phyloP scores from a whole-genome alignment of 2,329 filamentous ascomycete species.

The Diaporthe vexans region DNA sequence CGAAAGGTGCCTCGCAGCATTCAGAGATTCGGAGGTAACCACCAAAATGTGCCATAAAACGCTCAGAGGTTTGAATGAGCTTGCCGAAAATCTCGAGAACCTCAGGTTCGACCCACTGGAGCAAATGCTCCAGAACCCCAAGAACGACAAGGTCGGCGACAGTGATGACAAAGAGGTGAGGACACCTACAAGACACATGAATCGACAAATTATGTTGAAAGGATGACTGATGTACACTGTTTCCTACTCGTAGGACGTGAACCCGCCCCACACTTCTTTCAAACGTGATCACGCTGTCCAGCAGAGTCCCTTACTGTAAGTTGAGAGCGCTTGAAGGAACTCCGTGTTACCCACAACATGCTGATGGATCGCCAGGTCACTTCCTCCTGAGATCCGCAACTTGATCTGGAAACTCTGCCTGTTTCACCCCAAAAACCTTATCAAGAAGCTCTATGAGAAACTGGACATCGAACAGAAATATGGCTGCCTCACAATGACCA shows the following conservation, averaged over 20 bases:
- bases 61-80: too few species aligned
- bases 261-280: background rate
- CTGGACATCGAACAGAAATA: background rate
- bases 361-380: background rate
- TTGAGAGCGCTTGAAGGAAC: background rate
- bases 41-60: too few species aligned
- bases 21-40: too few species aligned
- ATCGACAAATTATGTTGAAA: too few species aligned
- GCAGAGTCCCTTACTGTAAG: background rate
- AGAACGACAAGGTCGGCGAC: background rate
- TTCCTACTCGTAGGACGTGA: background rate
- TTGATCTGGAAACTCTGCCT: conserved; percentile 4
- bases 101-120: too few species aligned
- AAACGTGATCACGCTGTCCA: background rate
- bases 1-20: too few species aligned
- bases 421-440: background rate
- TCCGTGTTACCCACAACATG: background rate
- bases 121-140: too few species aligned
- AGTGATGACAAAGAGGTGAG: background rate
- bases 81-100: too few species aligned
- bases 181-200: too few species aligned
- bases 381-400: background rate
- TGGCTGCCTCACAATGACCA: background rate
- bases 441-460: background rate
- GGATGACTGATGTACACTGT: background rate